Evolutionary conservation across 495 filamentous ascomycete species (phyloP).

Genomic region (Neurospora sp.): DNA sequence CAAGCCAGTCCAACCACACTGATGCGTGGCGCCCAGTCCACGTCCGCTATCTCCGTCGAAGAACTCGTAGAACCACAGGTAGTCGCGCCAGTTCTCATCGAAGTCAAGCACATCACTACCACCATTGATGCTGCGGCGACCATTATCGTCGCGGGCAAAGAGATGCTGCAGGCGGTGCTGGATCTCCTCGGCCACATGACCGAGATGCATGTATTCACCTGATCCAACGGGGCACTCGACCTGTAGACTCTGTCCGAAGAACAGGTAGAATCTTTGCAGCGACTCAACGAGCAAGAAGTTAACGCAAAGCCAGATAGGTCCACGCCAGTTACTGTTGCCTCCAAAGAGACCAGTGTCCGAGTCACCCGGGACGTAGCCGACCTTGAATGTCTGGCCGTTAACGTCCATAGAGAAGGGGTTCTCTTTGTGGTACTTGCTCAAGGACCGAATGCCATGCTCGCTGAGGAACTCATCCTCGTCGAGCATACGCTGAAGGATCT

Average conservation of each 20-base stretch:
- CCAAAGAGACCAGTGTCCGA: conserved; percentile 91
- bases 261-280: conserved; percentile 85
- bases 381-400: conserved; percentile 80
- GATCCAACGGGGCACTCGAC: conserved; percentile 92
- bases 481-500: conserved; percentile 83
- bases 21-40: conserved; percentile 85
- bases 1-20: conserved; percentile 95
- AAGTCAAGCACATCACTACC: conserved; percentile 77
- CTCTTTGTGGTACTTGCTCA: conserved; percentile 88
- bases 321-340: conserved; percentile 95
- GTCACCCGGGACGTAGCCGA: conserved; percentile 85
- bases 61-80: conserved; percentile 94
- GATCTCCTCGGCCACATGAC: conserved; percentile 91
- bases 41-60: conserved; percentile 89
- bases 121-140: conserved; percentile 75
- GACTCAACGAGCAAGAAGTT: conserved; percentile 94
- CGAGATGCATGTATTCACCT: conserved; percentile 90
- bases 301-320: conserved; percentile 89
- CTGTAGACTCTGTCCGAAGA: conserved; percentile 79
- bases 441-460: conserved; percentile 80
- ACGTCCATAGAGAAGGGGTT: conserved; percentile 93
- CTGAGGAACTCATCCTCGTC: conserved; percentile 90
- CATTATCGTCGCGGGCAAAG: conserved; percentile 73
- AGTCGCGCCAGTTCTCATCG: conserved; percentile 84
- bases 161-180: conserved; percentile 92